phyloP scores from a whole-genome alignment of 768 basidiomycete genomes.

The Dacryopinax primogenitus region DNA sequence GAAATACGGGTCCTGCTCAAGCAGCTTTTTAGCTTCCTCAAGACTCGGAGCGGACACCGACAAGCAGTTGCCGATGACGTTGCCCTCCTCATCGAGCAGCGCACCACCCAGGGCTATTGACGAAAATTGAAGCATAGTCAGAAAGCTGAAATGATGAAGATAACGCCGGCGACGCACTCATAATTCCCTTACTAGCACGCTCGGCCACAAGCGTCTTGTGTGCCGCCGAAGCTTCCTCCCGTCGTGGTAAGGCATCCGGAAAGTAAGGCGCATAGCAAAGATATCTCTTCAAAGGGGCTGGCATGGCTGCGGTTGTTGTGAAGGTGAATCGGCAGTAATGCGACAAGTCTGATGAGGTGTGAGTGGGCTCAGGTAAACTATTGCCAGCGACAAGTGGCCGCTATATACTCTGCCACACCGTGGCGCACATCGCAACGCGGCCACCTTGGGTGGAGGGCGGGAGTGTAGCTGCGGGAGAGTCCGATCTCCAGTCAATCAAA shows the following conservation, averaged over 20 bases:
- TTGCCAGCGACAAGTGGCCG: too few species aligned
- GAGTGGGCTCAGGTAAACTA: neutral
- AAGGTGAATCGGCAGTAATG: too few species aligned
- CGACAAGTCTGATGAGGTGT: neutral
- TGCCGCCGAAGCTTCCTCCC: neutral
- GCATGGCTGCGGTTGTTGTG: neutral
- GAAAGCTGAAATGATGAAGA: neutral
- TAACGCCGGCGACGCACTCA: neutral
- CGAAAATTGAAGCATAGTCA: neutral
- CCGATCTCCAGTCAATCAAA: too few species aligned
- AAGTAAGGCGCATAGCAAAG: conserved; percentile 4
- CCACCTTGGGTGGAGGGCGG: too few species aligned
- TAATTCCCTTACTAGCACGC: neutral
- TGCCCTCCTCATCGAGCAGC: neutral
- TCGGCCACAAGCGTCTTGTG: neutral
- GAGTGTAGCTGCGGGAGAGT: too few species aligned
- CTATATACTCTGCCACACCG: too few species aligned
- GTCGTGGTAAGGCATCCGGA: neutral
- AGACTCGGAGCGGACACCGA: neutral
- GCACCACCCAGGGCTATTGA: neutral
- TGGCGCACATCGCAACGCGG: too few species aligned
- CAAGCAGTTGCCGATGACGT: conserved; percentile 4
- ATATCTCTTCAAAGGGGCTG: neutral
- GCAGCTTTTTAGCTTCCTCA: neutral
- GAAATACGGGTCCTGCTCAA: neutral